Conservation (phyloP, 495 filamentous ascomycete genomes). For the Penicillium roqueforti region DNA sequence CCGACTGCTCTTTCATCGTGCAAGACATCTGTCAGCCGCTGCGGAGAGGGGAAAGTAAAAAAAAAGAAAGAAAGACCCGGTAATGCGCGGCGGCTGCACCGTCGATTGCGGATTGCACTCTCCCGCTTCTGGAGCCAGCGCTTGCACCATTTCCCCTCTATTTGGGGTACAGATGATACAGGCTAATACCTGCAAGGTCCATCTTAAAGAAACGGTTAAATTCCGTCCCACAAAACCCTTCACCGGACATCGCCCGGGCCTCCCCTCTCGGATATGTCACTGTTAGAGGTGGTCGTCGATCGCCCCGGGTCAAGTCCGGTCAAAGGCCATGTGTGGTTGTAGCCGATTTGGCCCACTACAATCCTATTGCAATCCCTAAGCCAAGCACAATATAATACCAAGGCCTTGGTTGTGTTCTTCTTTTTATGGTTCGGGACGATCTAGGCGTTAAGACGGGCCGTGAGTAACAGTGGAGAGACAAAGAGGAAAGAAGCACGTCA, state of each 20-base stretch:
- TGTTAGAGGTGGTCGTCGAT: slow-evolving; percentile 1
- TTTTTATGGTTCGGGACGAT: slow-evolving; percentile 13
- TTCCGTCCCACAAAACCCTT: not conserved
- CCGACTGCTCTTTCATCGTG: slow-evolving; percentile 7
- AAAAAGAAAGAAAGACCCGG: slow-evolving; percentile 12
- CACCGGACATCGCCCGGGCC: slow-evolving; percentile 2
- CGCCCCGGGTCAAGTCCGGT: not conserved
- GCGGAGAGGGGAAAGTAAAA: slow-evolving; percentile 4
- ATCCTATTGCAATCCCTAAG: not conserved
- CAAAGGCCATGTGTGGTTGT: slow-evolving; percentile 4
- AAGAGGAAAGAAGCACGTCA: slow-evolving; percentile 24
- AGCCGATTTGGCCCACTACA: slow-evolving; percentile 9
- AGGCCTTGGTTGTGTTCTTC: not conserved
- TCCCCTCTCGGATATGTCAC: slow-evolving; percentile 4
- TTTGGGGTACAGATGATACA: slow-evolving; percentile 1
- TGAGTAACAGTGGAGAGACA: slow-evolving; percentile 22
- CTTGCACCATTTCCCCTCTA: slow-evolving; percentile 4
- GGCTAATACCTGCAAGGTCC: slow-evolving; percentile 6
- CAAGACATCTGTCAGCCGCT: slow-evolving; percentile 9
- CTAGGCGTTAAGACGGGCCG: slow-evolving; percentile 19
- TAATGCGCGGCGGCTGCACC: slow-evolving; percentile 26
- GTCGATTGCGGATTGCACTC: slow-evolving; percentile 18
- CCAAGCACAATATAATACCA: not conserved
- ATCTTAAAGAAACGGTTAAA: not conserved
- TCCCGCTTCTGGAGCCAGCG: slow-evolving; percentile 7